Conservation (phyloP, 176 grass and related monocot genomes). For the Dendrocalamus sinicus region DNA sequence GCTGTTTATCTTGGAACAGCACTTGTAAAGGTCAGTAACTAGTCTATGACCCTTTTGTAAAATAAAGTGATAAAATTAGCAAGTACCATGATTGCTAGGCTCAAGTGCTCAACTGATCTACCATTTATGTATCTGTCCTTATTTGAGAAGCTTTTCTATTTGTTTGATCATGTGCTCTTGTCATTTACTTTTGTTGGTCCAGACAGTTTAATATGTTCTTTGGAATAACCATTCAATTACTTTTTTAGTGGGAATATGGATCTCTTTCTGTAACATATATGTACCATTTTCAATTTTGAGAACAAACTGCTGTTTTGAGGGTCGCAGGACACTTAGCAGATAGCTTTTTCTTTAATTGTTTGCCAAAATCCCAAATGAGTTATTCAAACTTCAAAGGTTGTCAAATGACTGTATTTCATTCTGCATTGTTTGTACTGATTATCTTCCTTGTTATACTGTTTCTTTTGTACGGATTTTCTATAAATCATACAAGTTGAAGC, state of each 20-base stretch:
- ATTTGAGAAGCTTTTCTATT: neutral
- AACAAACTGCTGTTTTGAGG: neutral
- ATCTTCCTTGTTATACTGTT: constrained; percentile 5
- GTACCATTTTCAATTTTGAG: constrained; percentile 5
- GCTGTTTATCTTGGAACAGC: constrained; percentile 89
- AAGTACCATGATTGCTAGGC: constrained; percentile 9
- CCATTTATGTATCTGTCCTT: neutral
- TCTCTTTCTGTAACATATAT: neutral
- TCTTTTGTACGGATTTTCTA: neutral
- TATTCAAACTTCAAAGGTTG: neutral
- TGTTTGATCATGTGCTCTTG: constrained; percentile 6
- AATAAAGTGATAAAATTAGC: constrained; percentile 13
- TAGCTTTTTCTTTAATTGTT: neutral
- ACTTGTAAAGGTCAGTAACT: constrained; percentile 80
- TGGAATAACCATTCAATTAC: neutral
- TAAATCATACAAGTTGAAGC: neutral
- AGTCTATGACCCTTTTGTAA: neutral
- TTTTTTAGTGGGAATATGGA: neutral
- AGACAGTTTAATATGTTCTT: constrained; percentile 23
- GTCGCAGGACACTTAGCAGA: neutral
- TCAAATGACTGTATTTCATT: neutral
- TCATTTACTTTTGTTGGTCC: constrained; percentile 18
- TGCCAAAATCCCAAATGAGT: neutral
- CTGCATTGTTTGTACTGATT: constrained; percentile 22
- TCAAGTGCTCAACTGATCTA: neutral